phyloP scores from a whole-genome alignment of 2,329 filamentous ascomycete genomes.

The Periconia digitata region DNA sequence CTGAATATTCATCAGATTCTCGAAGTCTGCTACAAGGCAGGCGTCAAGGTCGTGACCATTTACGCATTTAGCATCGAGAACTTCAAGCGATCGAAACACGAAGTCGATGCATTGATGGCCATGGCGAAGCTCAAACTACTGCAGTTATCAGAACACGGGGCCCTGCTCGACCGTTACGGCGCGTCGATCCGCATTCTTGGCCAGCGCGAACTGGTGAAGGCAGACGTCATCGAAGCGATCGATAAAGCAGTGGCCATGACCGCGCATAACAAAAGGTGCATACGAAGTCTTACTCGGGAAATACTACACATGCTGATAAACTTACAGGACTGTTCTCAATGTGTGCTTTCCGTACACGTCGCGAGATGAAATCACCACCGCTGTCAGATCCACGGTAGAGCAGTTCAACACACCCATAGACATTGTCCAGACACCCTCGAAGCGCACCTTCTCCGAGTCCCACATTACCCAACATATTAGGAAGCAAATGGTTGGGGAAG shows the following conservation, averaged over 20 bases:
- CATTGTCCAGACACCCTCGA: constrained; percentile 53
- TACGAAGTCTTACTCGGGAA: no score
- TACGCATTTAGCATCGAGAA: constrained; percentile 99
- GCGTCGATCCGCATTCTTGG: constrained; percentile 84
- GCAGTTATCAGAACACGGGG: constrained; percentile 89
- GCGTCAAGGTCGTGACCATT: constrained; percentile 94
- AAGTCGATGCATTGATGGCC: constrained; percentile 96
- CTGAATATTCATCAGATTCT: constrained; percentile 61
- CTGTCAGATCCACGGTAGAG: constrained; percentile 82
- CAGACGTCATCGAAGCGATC: constrained; percentile 85
- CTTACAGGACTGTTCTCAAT: constrained; percentile 68
- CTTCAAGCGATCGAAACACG: constrained; percentile 94
- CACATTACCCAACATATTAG: constrained; percentile 86
- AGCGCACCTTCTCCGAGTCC: constrained; percentile 80
- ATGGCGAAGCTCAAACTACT: constrained; percentile 94
- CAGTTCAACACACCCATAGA: constrained; percentile 76
- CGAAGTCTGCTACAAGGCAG: constrained; percentile 97
- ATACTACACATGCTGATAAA: constrained; percentile 3
- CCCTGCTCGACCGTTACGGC: constrained; percentile 89
- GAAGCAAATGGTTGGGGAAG: constrained; percentile 46
- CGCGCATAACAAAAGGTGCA: constrained; percentile 76
- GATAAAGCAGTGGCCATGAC: constrained; percentile 86
- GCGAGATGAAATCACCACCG: constrained; percentile 89
- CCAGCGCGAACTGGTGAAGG: constrained; percentile 77
- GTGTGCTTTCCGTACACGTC: constrained; percentile 98